These are phyloP conservation scores for Wallacemonas sp. DNA, from an alignment of 208 protist genomes.

Conservation along the genomic window DNA sequence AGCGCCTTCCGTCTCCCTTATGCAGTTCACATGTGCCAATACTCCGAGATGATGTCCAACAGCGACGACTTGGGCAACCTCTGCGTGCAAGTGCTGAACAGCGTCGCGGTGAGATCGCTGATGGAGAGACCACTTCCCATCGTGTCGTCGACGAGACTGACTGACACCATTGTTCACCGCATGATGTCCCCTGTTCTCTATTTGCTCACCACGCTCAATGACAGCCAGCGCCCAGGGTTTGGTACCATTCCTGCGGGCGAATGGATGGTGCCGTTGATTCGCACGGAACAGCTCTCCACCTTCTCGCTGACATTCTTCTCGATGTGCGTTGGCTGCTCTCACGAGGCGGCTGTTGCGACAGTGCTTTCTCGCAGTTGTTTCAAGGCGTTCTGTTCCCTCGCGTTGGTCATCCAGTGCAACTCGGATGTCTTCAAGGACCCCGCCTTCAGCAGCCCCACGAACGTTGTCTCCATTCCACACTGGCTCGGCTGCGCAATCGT, in stretches of 20 bases:
- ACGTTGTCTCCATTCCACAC: conserved; percentile 8
- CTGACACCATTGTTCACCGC: conserved; percentile 64
- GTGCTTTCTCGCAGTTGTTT: neutral
- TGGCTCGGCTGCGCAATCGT: conserved; percentile 10
- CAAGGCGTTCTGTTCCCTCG: conserved; percentile 1
- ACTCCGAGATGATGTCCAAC: conserved; percentile 41
- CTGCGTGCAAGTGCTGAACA: conserved; percentile 69
- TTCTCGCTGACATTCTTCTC: conserved; percentile 12
- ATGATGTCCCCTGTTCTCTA: conserved; percentile 51
- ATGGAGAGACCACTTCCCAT: neutral
- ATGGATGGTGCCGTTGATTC: conserved; percentile 5
- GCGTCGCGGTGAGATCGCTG: conserved; percentile 41
- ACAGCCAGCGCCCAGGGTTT: neutral
- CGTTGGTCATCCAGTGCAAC: conserved; percentile 12
- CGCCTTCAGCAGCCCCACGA: neutral
- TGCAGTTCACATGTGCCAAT: conserved; percentile 49
- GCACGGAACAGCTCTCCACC: neutral
- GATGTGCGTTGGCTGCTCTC: conserved; percentile 12
- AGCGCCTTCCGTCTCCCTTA: conserved; percentile 51
- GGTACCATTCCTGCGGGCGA: neutral
- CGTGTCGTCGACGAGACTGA: no score
- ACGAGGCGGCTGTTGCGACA: neutral
- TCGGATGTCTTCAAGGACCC: conserved; percentile 10
- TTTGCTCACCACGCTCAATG: conserved; percentile 15
- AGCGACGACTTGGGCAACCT: conserved; percentile 22